These are phyloP conservation scores for Zizania palustris DNA, from an alignment of 202 grass and related monocot genomes.

Conservation along the genomic window DNA sequence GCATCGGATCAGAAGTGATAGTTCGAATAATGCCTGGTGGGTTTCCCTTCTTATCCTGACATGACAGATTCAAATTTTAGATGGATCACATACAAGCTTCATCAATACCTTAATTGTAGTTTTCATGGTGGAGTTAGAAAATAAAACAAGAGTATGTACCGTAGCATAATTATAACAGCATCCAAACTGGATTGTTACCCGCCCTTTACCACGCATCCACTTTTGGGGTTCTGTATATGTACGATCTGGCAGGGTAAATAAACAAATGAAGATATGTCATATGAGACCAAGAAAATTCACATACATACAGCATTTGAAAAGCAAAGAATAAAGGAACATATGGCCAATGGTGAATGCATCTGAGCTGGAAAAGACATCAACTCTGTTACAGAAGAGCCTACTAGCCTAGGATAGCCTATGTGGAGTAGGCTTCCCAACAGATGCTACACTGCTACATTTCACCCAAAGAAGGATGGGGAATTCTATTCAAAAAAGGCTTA, in stretches of 20 bases:
- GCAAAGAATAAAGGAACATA: not conserved
- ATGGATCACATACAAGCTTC: not conserved
- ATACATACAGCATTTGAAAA: no score
- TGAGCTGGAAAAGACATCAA: constrained; percentile 12
- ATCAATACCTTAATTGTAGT: constrained; percentile 24
- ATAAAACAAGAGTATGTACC: constrained; percentile 51
- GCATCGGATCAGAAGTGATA: constrained; percentile 76
- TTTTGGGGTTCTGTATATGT: constrained; percentile 64
- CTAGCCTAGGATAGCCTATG: not conserved
- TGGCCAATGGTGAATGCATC: not conserved
- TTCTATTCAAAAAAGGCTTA: not conserved
- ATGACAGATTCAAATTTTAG: constrained; percentile 46
- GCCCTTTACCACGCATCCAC: constrained; percentile 96
- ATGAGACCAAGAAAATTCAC: no score
- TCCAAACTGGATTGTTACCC: constrained; percentile 92
- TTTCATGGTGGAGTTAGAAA: constrained; percentile 24
- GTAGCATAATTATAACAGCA: constrained; percentile 95
- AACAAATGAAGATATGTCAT: no score
- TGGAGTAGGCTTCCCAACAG: not conserved
- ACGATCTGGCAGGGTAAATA: no score
- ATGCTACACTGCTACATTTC: constrained; percentile 10
- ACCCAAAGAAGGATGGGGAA: not conserved
- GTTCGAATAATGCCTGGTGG: constrained; percentile 77
- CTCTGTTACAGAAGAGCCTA: constrained; percentile 14
- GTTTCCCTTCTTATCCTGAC: constrained; percentile 85